Evolutionary conservation across 75 land plant genomes (phyloP), one percentile per base, ranked within the genome.

Genomic region (Cunninghamia lanceolata): DNA sequence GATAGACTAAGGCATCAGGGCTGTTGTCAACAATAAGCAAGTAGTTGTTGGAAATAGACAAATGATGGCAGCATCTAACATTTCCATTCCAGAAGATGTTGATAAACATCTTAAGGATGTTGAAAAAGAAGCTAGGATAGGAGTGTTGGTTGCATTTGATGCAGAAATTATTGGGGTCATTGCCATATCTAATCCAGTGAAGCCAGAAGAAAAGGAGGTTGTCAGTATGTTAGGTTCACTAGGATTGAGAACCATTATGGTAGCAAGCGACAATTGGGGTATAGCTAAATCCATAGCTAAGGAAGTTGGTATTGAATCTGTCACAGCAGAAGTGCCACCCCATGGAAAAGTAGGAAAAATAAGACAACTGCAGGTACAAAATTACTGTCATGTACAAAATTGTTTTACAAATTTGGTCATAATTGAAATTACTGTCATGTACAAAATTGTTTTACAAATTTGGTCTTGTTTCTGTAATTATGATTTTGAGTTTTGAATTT

Each of bases 221-320:
- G 88, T 92, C 16, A 53, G 86, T n/a, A 85, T 84, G 3, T 86
- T 92, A 9, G 74, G 85, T 32, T 50, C 85, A 32, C 85, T 90
- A 86, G 92, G 92, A 59, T 84, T 92, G 45, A 84, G 71, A 85
- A 84, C 87, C 71, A 86, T 92, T 11, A 91, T 92, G 93, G 88
- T 92, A 16, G 90, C 93, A 25, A 92, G 93, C 2, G 93, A 92
- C 87, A 92, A 92, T 54, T 87, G 86, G 90, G 84, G 86, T 0
- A 92, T 92, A 39, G 93, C 93, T 1, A 86, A 85, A 59, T 83
- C 93, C 28, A 89, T 92, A 3, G 93, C 93, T 25, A 88, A 63
- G n/a, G 88, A 92, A 34, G 91, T 87, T 9, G 93, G 93, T n/a
- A 92, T 92, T 70, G 88, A 91, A 4, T 54, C 76, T 53, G 87